Percentiles rank a stretch among this genome's conserved stretches.
Conservation (phyloP, 2,329 filamentous ascomycete species). For the Alternaria hordeiaustralica region DNA sequence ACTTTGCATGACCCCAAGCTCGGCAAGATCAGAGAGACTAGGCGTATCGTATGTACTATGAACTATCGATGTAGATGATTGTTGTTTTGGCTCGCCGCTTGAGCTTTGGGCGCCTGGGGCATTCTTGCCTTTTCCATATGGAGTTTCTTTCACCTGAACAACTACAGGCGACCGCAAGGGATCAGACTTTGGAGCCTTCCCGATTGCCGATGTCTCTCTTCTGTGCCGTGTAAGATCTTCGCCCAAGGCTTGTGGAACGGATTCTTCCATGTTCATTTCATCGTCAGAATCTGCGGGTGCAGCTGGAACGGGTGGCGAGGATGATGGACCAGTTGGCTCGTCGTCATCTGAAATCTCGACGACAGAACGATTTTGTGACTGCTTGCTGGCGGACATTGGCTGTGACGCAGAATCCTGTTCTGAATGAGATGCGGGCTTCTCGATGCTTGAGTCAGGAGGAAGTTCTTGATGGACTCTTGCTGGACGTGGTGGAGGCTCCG, state of each 20-base stretch:
- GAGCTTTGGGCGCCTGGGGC: constrained; percentile 10
- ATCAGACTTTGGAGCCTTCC: background rate
- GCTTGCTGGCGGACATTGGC: background rate
- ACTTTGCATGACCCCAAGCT: background rate
- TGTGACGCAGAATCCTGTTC: background rate
- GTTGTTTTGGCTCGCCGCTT: constrained; percentile 22
- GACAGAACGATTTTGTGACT: background rate
- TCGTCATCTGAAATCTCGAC: constrained; percentile 20
- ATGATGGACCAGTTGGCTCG: constrained; percentile 13
- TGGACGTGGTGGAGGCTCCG: constrained; percentile 24
- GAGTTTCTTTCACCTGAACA: constrained; percentile 43
- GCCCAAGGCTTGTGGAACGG: constrained; percentile 38
- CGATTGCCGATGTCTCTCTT: background rate
- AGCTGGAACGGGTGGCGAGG: constrained; percentile 23
- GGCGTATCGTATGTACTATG: constrained; percentile 33
- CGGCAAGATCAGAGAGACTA: constrained; percentile 1
- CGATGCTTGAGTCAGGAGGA: constrained; percentile 42
- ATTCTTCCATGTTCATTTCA: constrained; percentile 40
- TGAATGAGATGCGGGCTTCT: background rate
- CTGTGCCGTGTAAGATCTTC: constrained; percentile 20
- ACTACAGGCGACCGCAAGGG: constrained; percentile 7
- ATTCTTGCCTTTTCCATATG: constrained; percentile 26
- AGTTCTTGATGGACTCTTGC: constrained; percentile 14
- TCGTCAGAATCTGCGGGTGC: constrained; percentile 24
- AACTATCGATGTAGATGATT: constrained; percentile 35